These are phyloP conservation scores for Pinus taeda DNA, from an alignment of 75 land plant genomes.

Conservation along the genomic window DNA sequence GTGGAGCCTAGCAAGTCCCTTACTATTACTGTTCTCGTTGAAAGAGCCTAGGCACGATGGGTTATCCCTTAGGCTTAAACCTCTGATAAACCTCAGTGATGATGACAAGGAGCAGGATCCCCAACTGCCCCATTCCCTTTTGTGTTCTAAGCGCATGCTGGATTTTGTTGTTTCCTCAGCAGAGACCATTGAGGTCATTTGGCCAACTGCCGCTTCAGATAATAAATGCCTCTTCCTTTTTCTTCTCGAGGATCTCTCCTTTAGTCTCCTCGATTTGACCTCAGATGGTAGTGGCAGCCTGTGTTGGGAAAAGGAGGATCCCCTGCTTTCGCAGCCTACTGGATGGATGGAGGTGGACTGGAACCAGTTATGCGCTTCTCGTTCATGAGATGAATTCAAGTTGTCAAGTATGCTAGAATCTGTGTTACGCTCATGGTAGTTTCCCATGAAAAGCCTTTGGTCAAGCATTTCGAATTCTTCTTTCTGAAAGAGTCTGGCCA, in stretches of 20 bases:
- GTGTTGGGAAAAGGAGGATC: background rate
- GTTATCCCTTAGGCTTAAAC: background rate
- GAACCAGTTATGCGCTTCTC: background rate
- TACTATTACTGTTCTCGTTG: background rate
- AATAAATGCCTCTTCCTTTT: background rate
- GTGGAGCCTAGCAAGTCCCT: background rate
- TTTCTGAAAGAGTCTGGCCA: slow-evolving; percentile 6
- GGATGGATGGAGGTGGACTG: background rate
- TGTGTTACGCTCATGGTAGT: background rate
- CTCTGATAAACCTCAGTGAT: background rate
- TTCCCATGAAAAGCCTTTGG: background rate
- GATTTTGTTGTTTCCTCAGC: background rate
- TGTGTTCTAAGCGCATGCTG: background rate
- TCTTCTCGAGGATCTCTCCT: background rate
- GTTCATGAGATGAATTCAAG: background rate
- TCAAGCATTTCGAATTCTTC: background rate
- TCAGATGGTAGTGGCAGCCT: background rate
- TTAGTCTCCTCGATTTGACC: background rate
- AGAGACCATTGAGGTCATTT: background rate
- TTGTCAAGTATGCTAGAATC: background rate
- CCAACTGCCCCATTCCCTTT: background rate
- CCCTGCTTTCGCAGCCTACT: background rate
- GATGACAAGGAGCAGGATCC: background rate
- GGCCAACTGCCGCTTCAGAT: background rate
- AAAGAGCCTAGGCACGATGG: background rate